A percentile compares a stretch with the other conserved stretches of the same genome.
Evolutionary conservation across 2,329 filamentous ascomycete species (phyloP).

Genomic region (Aspergillus calidoustus): DNA sequence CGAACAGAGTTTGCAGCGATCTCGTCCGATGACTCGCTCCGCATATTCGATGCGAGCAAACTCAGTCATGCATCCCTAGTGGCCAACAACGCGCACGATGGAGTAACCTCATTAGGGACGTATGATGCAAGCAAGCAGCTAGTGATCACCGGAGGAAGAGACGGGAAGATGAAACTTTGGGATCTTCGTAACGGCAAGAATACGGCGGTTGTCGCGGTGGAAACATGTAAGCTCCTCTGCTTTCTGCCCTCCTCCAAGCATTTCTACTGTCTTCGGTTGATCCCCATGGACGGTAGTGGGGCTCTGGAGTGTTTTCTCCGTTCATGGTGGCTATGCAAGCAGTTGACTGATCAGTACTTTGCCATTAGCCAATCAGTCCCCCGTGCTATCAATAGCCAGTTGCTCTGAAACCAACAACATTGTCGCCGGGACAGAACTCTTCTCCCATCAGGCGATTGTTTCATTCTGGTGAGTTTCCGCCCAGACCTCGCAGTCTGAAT

Average conservation of each 20-base stretch:
- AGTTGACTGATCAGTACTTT: constrained; percentile 20
- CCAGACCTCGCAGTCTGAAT: neutral
- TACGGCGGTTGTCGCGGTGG: constrained; percentile 38
- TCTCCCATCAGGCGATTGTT: constrained; percentile 47
- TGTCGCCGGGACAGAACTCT: constrained; percentile 61
- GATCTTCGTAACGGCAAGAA: constrained; percentile 41
- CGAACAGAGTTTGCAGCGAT: constrained; percentile 45
- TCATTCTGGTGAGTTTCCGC: constrained; percentile 47
- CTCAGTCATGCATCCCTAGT: constrained; percentile 38
- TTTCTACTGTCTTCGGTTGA: neutral
- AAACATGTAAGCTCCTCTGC: constrained; percentile 36
- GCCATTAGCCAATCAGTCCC: constrained; percentile 50
- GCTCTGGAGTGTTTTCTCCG: neutral
- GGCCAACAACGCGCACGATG: constrained; percentile 37
- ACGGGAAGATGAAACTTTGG: constrained; percentile 48
- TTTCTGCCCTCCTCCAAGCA: neutral
- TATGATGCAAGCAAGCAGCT: constrained; percentile 34
- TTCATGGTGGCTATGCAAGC: constrained; percentile 1
- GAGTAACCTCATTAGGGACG: constrained; percentile 44
- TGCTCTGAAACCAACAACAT: constrained; percentile 52
- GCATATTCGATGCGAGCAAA: constrained; percentile 44
- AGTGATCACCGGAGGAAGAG: constrained; percentile 45
- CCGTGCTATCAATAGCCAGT: constrained; percentile 59
- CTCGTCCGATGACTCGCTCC: constrained; percentile 52
- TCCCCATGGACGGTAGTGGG: neutral